A percentile compares a stretch with the other conserved stretches of the same genome.
Conservation (phyloP, 2,329 filamentous ascomycete genomes). For the Epichloe typhina region DNA sequence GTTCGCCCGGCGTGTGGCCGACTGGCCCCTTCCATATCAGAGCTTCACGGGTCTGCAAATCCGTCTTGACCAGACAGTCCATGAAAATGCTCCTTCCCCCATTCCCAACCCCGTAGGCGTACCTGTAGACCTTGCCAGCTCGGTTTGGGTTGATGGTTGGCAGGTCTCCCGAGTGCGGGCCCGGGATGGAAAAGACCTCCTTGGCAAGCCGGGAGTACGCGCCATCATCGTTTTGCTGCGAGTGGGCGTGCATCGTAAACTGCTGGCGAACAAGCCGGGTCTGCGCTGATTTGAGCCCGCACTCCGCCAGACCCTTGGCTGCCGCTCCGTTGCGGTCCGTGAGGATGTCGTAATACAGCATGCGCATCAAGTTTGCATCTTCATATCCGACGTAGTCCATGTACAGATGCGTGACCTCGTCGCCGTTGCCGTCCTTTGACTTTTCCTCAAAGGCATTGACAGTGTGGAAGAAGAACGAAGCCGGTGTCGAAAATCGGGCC, state of each 20-base stretch:
- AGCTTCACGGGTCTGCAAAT: slow-evolving; percentile 38
- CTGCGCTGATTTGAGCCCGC: slow-evolving; percentile 22
- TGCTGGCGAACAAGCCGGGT: slow-evolving; percentile 29
- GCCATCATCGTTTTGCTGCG: slow-evolving; percentile 4
- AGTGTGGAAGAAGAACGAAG: slow-evolving; percentile 69
- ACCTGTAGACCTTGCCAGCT: slow-evolving; percentile 40
- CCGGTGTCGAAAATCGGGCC: slow-evolving; percentile 51
- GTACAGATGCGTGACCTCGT: slow-evolving; percentile 34
- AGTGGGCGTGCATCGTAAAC: slow-evolving; percentile 21
- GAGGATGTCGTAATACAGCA: slow-evolving; percentile 58
- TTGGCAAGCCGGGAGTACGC: slow-evolving; percentile 13
- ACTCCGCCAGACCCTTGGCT: slow-evolving; percentile 28
- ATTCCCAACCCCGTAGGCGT: slow-evolving; percentile 44
- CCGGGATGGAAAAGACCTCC: slow-evolving; percentile 32
- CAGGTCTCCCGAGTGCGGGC: slow-evolving; percentile 46
- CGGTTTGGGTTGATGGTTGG: slow-evolving; percentile 51
- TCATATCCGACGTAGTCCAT: slow-evolving; percentile 54
- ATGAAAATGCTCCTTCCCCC: slow-evolving; percentile 48
- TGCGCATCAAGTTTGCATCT: slow-evolving; percentile 49
- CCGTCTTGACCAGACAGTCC: slow-evolving; percentile 53
- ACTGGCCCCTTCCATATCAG: slow-evolving; percentile 42
- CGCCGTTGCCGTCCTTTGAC: slow-evolving; percentile 20
- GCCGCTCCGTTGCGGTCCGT: slow-evolving; percentile 36
- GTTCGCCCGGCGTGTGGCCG: slow-evolving; percentile 55
- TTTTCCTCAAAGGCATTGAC: slow-evolving; percentile 63